Evolutionary conservation across 371 early-diverging fungal genomes (phyloP).

Genomic region (Mucor plumbeus): DNA sequence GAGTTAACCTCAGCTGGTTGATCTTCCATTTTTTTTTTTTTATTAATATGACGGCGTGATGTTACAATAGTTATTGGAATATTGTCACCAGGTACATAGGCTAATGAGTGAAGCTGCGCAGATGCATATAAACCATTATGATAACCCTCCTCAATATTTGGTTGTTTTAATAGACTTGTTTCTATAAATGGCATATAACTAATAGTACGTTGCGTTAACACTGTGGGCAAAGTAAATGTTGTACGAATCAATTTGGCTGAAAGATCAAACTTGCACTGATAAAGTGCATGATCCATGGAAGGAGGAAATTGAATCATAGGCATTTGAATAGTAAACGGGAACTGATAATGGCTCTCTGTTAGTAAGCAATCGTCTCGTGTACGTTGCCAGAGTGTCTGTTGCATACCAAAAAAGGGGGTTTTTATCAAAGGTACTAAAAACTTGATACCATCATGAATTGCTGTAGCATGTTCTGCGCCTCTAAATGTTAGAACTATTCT

Average conservation of each 20-base stretch:
- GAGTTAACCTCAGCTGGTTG: conserved; percentile 29
- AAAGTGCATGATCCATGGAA: conserved; percentile 32
- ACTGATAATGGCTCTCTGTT: conserved; percentile 24
- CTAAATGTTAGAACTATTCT: conserved; percentile 35
- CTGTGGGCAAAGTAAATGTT: conserved; percentile 13
- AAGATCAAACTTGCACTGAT: conserved; percentile 37
- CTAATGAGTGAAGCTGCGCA: conserved; percentile 28
- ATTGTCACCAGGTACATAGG: conserved; percentile 40
- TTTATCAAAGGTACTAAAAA: conserved; percentile 26
- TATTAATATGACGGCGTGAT: conserved; percentile 14
- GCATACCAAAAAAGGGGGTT: conserved; percentile 38
- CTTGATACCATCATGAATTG: conserved; percentile 28
- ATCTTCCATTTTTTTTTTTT: conserved; percentile 11
- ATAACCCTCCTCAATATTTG: conserved; percentile 18
- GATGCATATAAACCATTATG: conserved; percentile 12
- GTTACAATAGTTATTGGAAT: conserved; percentile 33
- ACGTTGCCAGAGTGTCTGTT: conserved; percentile 43
- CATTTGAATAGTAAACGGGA: conserved; percentile 48
- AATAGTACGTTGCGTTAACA: conserved; percentile 18
- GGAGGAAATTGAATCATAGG: conserved; percentile 50
- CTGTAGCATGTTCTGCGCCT: conserved; percentile 30
- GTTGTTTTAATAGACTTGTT: conserved; percentile 37
- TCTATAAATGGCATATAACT: conserved; percentile 46
- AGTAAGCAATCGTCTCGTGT: conserved; percentile 25
- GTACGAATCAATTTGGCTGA: conserved; percentile 33